Evolutionary conservation across 1,139 yeast species (phyloP).

Genomic region (Taphrina sp.): DNA sequence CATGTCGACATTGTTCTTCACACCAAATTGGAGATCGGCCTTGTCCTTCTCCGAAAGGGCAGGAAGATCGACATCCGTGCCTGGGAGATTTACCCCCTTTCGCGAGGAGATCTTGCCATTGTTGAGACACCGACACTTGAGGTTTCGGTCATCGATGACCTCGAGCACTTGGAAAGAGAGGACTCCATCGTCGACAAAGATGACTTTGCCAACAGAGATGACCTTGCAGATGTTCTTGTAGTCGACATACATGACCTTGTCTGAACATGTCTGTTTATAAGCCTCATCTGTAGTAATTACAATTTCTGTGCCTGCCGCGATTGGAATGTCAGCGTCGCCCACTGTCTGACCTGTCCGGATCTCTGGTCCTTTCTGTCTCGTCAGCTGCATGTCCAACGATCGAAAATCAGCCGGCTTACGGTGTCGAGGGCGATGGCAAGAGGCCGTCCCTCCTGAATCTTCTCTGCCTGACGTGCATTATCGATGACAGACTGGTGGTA

Average conservation of each 20-base stretch:
- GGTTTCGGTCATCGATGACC: conserved; percentile 70
- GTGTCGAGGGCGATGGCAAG: conserved; percentile 98
- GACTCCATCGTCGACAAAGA: conserved; percentile 97
- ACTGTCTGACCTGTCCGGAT: conserved; percentile 96
- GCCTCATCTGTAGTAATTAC: conserved; percentile 85
- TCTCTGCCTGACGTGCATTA: conserved; percentile 92
- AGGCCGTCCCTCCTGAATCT: conserved; percentile 89
- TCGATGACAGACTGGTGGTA: conserved; percentile 96
- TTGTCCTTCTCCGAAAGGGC: conserved; percentile 96
- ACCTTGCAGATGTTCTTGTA: conserved; percentile 96
- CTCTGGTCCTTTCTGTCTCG: conserved; percentile 80
- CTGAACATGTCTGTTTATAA: conserved; percentile 69
- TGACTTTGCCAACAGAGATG: conserved; percentile 78
- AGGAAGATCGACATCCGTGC: conserved; percentile 97
- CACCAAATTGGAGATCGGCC: conserved; percentile 88
- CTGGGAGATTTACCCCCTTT: conserved; percentile 99
- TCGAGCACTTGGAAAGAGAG: conserved; percentile 89
- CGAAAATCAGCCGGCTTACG: conserved; percentile 33
- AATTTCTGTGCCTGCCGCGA: conserved; percentile 84
- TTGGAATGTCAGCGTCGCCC: conserved; percentile 70
- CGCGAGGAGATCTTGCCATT: conserved; percentile 94
- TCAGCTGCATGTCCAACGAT: not conserved
- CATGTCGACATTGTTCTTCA: conserved; percentile 96
- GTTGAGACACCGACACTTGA: conserved; percentile 84
- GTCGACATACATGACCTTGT: conserved; percentile 80